Conservation (phyloP, 768 basidiomycete genomes). For the Royoungia palumana region DNA sequence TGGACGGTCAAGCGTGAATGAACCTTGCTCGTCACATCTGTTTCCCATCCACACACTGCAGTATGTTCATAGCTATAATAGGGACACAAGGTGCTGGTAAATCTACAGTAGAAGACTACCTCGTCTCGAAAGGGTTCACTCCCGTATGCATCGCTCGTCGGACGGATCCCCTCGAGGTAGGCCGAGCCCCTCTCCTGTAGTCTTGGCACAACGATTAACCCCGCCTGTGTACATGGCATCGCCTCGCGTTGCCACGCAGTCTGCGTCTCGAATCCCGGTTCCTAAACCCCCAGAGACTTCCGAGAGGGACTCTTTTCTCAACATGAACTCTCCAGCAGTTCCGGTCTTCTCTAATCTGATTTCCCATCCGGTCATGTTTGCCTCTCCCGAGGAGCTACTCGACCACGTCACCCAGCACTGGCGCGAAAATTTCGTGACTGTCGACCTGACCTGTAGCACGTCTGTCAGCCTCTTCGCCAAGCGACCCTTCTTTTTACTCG, state of each 20-base stretch:
- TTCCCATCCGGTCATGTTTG: conserved; percentile 33
- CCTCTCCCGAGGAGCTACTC: conserved; percentile 53
- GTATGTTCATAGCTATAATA: conserved; percentile 67
- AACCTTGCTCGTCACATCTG: no score
- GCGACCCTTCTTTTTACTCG: conserved; percentile 86
- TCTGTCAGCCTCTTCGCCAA: conserved; percentile 70
- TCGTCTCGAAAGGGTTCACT: conserved; percentile 56
- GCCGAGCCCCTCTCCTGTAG: not conserved
- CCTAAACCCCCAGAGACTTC: not conserved
- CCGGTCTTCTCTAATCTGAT: conserved; percentile 18
- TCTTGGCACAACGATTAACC: not conserved
- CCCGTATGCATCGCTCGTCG: conserved; percentile 41
- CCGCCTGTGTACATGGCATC: conserved; percentile 7
- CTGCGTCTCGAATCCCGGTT: not conserved
- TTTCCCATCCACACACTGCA: not conserved
- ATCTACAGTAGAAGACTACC: conserved; percentile 55
- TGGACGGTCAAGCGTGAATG: no score
- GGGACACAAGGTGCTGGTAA: conserved; percentile 65
- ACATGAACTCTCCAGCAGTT: conserved; percentile 19
- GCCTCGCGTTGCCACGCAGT: not conserved
- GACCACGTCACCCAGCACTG: conserved; percentile 78
- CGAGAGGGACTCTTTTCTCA: conserved; percentile 18
- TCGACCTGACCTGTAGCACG: conserved; percentile 55
- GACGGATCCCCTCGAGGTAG: conserved; percentile 18
- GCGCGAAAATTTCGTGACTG: conserved; percentile 76